phyloP scores from a whole-genome alignment of 345 rosid species.

The Isatis tinctoria region DNA sequence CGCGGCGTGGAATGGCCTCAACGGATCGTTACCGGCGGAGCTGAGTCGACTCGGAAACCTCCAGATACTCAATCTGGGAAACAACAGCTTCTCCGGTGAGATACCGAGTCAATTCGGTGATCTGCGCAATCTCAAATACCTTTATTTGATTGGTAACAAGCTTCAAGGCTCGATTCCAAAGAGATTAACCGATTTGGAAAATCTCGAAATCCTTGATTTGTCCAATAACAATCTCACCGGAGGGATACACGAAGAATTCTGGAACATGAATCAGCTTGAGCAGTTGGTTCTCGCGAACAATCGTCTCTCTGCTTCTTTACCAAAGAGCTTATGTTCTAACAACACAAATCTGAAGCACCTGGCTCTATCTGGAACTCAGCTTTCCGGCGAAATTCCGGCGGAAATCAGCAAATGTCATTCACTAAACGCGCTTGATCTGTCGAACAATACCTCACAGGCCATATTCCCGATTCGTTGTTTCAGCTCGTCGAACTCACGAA shows the following conservation, averaged over 20 bases:
- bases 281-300: conserved; percentile 47
- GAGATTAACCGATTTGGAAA: conserved; percentile 46
- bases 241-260: conserved; percentile 35
- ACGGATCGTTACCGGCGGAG: conserved; percentile 56
- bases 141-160: conserved; percentile 53
- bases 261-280: conserved; percentile 43
- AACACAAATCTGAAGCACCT: conserved; percentile 51
- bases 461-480: conserved; percentile 51
- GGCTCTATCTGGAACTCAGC: conserved; percentile 44
- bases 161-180: conserved; percentile 55
- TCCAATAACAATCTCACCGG: conserved; percentile 71
- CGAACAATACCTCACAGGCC: conserved; percentile 57
- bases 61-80: conserved; percentile 57
- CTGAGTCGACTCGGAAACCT: conserved; percentile 51
- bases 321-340: conserved; percentile 48
- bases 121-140: conserved; percentile 49
- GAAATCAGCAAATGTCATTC: conserved; percentile 58
- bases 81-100: conserved; percentile 65
- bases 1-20: conserved; percentile 61
- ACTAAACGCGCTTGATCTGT: conserved; percentile 54
- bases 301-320: conserved; percentile 51
- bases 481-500: conserved; percentile 44
- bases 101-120: conserved; percentile 59
- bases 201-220: conserved; percentile 58
- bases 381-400: conserved; percentile 60